Conservation (phyloP, 1,139 yeast species). For the Spathaspora jeffriesii region DNA sequence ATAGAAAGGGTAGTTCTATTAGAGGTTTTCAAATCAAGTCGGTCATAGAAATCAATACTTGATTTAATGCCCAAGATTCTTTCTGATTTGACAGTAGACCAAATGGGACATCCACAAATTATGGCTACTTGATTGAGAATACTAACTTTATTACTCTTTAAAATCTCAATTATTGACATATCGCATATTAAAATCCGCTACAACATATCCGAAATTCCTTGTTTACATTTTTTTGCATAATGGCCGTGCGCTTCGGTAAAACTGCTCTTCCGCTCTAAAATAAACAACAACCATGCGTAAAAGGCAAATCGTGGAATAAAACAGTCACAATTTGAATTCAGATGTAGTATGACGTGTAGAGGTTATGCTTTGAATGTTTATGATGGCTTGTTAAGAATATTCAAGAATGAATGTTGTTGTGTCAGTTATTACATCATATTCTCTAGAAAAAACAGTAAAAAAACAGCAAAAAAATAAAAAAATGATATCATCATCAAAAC, state of each 20-base stretch:
- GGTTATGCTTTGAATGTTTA: background rate
- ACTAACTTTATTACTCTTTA: slow-evolving; percentile 13
- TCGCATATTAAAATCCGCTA: background rate
- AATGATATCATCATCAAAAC: background rate
- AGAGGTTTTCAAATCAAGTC: slow-evolving; percentile 9
- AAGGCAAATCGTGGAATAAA: background rate
- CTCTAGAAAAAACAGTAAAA: background rate
- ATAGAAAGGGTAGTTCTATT: slow-evolving; percentile 23
- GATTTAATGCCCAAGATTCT: slow-evolving; percentile 24
- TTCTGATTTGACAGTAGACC: slow-evolving; percentile 23
- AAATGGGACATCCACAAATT: slow-evolving; percentile 32
- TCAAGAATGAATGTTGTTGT: background rate
- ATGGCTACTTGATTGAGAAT: slow-evolving; percentile 32
- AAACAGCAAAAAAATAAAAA: background rate
- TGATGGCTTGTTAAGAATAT: background rate
- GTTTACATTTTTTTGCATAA: background rate
- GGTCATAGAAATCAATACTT: slow-evolving; percentile 19
- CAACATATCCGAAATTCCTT: background rate
- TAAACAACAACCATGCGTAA: background rate
- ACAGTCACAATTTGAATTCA: background rate
- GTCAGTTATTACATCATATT: slow-evolving; percentile 1
- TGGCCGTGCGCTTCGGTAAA: background rate
- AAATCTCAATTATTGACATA: background rate
- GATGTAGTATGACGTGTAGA: background rate
- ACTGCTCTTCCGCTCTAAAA: background rate